phyloP scores from a whole-genome alignment of 192 early-diverging fungal genomes.

The Dimargaris cristalligena region DNA sequence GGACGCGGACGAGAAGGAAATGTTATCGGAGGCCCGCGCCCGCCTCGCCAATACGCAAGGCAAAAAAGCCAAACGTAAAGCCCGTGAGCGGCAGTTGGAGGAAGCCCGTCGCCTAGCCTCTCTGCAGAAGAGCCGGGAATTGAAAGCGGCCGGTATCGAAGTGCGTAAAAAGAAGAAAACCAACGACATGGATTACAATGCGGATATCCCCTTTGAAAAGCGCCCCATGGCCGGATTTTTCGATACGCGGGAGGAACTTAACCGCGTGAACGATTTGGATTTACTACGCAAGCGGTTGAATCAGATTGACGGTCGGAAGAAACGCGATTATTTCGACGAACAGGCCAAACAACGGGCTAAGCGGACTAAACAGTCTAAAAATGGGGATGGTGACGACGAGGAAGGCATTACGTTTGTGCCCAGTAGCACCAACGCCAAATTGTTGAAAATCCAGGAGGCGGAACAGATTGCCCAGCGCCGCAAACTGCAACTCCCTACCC shows the following conservation, averaged over 20 bases:
- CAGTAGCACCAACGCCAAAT: constrained; percentile 23
- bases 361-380: constrained; percentile 37
- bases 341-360: constrained; percentile 63
- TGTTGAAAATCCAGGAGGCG: constrained; percentile 43
- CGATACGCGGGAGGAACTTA: constrained; percentile 75
- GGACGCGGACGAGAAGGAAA: constrained; percentile 99
- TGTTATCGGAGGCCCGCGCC: constrained; percentile 95
- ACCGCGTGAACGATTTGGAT: constrained; percentile 35
- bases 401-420: constrained; percentile 40
- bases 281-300: constrained; percentile 55
- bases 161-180: constrained; percentile 43
- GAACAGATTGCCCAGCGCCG: constrained; percentile 57
- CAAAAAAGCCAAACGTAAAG: constrained; percentile 98
- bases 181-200: constrained; percentile 79
- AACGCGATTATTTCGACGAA: constrained; percentile 63
- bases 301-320: constrained; percentile 74
- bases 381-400: constrained; percentile 32
- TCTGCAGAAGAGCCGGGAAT: constrained; percentile 85
- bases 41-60: constrained; percentile 98
- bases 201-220: constrained; percentile 90
- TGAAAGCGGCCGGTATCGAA: constrained; percentile 97
- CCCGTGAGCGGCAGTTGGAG: constrained; percentile 91
- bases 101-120: constrained; percentile 79
- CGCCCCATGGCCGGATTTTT: constrained; percentile 79
- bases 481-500: constrained; percentile 67